These are phyloP conservation scores for Coccinonectria pachysandricola DNA, from an alignment of 2,329 filamentous ascomycete species.

Conservation along the genomic window DNA sequence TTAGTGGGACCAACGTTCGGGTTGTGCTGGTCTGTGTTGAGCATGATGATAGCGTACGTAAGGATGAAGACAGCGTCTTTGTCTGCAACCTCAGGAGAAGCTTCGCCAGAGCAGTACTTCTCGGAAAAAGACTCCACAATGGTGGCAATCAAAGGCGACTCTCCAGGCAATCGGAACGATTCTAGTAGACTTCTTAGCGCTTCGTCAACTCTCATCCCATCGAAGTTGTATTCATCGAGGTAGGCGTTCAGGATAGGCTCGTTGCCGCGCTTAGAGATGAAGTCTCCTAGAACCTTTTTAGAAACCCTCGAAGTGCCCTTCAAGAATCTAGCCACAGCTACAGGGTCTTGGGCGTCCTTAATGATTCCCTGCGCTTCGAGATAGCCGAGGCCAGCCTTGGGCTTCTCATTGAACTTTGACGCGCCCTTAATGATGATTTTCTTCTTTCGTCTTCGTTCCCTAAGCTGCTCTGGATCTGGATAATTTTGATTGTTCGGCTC, in stretches of 20 bases:
- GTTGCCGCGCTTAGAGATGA: slow-evolving; percentile 81
- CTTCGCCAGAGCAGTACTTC: slow-evolving; percentile 63
- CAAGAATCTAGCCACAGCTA: slow-evolving; percentile 75
- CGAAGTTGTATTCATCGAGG: slow-evolving; percentile 79
- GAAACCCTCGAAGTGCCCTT: slow-evolving; percentile 80
- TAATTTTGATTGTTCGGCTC: slow-evolving; percentile 52
- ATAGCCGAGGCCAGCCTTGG: slow-evolving; percentile 79
- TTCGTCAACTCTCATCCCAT: slow-evolving; percentile 78
- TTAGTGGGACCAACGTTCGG: slow-evolving; percentile 70
- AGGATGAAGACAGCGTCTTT: slow-evolving; percentile 84
- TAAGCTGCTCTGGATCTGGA: slow-evolving; percentile 54
- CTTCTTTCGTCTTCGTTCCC: slow-evolving; percentile 68
- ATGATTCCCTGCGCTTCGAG: slow-evolving; percentile 82
- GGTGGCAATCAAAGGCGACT: slow-evolving; percentile 84
- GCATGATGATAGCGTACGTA: slow-evolving; percentile 92
- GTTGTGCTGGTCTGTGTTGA: slow-evolving; percentile 96
- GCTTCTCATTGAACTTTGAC: slow-evolving; percentile 88
- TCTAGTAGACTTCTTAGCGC: slow-evolving; percentile 79
- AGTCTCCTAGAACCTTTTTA: slow-evolving; percentile 86
- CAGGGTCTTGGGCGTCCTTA: slow-evolving; percentile 59
- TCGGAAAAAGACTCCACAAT: slow-evolving; percentile 83
- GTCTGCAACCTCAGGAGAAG: slow-evolving; percentile 66
- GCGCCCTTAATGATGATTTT: slow-evolving; percentile 81
- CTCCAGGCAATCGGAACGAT: slow-evolving; percentile 86
- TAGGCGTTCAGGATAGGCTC: slow-evolving; percentile 78